Conservation (phyloP, 805 yeast species). For the Scheffersomyces spartinae region DNA sequence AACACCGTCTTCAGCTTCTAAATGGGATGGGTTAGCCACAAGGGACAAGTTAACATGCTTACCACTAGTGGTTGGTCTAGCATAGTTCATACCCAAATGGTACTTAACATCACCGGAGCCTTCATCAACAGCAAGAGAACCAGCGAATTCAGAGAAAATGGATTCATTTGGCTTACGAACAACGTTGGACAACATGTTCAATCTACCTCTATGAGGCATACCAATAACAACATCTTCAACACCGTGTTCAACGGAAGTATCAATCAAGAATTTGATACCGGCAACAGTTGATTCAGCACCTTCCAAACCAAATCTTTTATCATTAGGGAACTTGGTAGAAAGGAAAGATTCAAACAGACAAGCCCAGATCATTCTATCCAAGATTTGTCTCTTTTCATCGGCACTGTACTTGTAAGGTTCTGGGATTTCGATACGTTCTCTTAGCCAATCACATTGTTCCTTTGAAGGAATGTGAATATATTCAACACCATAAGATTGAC, state of each 20-base stretch:
- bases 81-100: slow-evolving; percentile 98
- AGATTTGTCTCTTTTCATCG: slow-evolving; percentile 91
- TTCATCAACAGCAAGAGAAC: slow-evolving; percentile 82
- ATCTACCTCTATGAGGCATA: slow-evolving; percentile 99
- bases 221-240: slow-evolving; percentile 95
- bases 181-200: slow-evolving; percentile 94
- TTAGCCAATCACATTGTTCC: slow-evolving; percentile 95
- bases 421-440: slow-evolving; percentile 93
- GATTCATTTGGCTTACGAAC: slow-evolving; percentile 98
- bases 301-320: slow-evolving; percentile 96
- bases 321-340: slow-evolving; percentile 94
- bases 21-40: slow-evolving; percentile 98
- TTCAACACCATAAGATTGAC: slow-evolving; percentile 85
- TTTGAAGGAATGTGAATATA: slow-evolving; percentile 95
- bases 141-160: slow-evolving; percentile 91
- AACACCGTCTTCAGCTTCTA: slow-evolving; percentile 98
- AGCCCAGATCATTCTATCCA: slow-evolving; percentile 95
- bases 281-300: slow-evolving; percentile 97
- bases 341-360: slow-evolving; percentile 87
- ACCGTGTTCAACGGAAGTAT: slow-evolving; percentile 84
- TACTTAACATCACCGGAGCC: slow-evolving; percentile 99
- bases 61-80: slow-evolving; percentile 98
- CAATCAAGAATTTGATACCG: slow-evolving; percentile 93
- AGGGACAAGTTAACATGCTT: slow-evolving; percentile 88
- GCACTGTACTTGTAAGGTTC: slow-evolving; percentile 67